phyloP scores from a whole-genome alignment of 768 basidiomycete species.

The Calocybe gangraenosa region DNA sequence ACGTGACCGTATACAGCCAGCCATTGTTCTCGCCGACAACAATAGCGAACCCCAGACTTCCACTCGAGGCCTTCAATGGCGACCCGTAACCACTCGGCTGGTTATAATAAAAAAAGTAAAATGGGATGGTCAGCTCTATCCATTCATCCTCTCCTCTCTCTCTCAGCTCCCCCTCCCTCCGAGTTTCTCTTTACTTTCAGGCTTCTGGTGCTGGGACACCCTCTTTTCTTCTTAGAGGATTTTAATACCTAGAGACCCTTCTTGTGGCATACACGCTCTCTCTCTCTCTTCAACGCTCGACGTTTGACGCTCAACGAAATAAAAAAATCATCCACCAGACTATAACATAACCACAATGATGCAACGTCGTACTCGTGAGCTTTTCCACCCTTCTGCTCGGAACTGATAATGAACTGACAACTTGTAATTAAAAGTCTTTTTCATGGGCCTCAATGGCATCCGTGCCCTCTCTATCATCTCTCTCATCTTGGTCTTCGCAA shows the following conservation, averaged over 20 bases:
- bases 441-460: slow-evolving; percentile 75
- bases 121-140: neutral
- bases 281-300: too few species aligned
- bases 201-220: slow-evolving; percentile 36
- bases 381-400: neutral
- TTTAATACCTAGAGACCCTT: neutral
- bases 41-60: slow-evolving; percentile 14
- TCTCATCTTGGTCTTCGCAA: slow-evolving; percentile 77
- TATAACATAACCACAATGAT: slow-evolving; percentile 22
- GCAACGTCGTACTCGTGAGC: slow-evolving; percentile 29
- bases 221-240: slow-evolving; percentile 9
- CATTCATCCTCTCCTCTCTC: slow-evolving; percentile 4
- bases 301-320: slow-evolving; percentile 7
- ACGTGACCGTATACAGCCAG: slow-evolving; percentile 4
- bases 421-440: slow-evolving; percentile 34
- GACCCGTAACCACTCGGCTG: slow-evolving; percentile 6
- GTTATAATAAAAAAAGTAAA: slow-evolving; percentile 9
- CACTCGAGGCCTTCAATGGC: neutral
- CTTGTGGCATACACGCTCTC: slow-evolving; percentile 9
- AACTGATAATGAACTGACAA: neutral
- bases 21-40: slow-evolving; percentile 14
- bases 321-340: neutral
- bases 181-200: slow-evolving; percentile 16
- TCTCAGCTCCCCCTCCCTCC: slow-evolving; percentile 7
- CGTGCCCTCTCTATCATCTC: slow-evolving; percentile 74